Conservation (phyloP, 768 basidiomycete genomes). For the Lentinus tigrinus region DNA sequence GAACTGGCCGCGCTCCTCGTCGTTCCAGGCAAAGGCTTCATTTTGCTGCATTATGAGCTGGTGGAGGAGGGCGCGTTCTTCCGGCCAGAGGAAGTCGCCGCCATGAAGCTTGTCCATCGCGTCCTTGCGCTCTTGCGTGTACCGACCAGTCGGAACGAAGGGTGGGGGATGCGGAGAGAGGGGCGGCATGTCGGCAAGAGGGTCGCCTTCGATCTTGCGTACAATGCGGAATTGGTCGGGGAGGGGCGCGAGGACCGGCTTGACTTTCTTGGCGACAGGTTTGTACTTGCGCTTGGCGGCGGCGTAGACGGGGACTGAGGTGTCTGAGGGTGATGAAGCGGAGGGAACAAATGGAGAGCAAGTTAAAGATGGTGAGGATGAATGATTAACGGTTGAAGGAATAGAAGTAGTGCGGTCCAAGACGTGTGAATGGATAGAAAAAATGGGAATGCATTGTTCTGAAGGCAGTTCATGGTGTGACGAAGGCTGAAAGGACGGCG, state of each 20-base stretch:
- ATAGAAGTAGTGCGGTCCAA: not conserved
- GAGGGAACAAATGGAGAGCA: not conserved
- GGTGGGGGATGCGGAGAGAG: slow-evolving; percentile 17
- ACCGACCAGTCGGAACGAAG: not conserved
- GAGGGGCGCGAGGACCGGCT: slow-evolving; percentile 23
- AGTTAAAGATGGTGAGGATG: not conserved
- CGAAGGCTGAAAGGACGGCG: not conserved
- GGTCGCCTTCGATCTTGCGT: slow-evolving; percentile 29
- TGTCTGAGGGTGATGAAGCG: too few relatives aligned
- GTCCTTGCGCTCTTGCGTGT: not conserved
- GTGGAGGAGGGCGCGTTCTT: not conserved
- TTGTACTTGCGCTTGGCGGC: slow-evolving; percentile 31
- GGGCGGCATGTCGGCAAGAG: slow-evolving; percentile 23
- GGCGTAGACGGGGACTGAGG: not conserved
- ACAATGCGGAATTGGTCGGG: slow-evolving; percentile 28
- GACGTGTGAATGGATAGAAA: not conserved
- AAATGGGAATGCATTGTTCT: not conserved
- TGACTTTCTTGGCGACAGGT: slow-evolving; percentile 28
- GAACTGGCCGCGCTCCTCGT: not conserved
- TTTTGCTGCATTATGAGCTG: not conserved
- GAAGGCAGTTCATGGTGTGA: too few relatives aligned
- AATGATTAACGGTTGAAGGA: not conserved
- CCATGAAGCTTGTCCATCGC: not conserved
- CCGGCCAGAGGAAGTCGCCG: not conserved
- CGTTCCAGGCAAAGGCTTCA: not conserved